phyloP scores from a whole-genome alignment of 2,329 filamentous ascomycete genomes.

The Colletotrichum lupini region DNA sequence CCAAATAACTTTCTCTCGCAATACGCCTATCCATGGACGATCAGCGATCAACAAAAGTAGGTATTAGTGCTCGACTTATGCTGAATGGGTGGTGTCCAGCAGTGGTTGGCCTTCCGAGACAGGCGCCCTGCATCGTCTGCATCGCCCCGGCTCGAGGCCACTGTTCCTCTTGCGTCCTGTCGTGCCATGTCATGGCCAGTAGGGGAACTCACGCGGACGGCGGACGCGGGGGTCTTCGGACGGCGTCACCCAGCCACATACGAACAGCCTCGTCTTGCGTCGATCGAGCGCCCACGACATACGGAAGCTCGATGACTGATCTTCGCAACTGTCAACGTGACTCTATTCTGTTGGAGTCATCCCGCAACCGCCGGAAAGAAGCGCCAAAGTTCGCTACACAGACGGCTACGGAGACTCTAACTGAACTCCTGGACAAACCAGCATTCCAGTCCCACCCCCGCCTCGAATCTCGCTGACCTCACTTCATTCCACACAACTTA shows the following conservation, averaged over 20 bases:
- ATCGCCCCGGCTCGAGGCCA: not conserved
- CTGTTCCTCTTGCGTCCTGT: conserved; percentile 5
- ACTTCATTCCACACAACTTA: not conserved
- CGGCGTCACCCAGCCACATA: not conserved
- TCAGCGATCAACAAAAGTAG: not conserved
- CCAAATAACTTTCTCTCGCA: conserved; percentile 2
- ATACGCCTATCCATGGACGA: not conserved
- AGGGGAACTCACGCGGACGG: conserved; percentile 8
- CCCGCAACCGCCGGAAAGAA: not conserved
- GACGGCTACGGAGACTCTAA: no score
- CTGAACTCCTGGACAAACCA: not conserved
- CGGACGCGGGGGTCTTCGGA: not conserved
- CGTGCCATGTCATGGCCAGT: not conserved
- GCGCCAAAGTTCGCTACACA: not conserved
- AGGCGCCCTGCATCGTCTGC: conserved; percentile 11
- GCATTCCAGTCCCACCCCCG: not conserved
- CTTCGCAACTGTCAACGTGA: not conserved
- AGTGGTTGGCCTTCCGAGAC: not conserved
- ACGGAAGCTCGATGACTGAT: not conserved
- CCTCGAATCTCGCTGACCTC: not conserved
- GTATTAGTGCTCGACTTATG: not conserved
- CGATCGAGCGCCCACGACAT: not conserved
- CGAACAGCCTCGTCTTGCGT: not conserved
- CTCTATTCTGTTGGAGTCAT: not conserved
- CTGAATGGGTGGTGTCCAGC: not conserved